Conservation (phyloP, 2,329 filamentous ascomycete genomes). For the Fusarium sp. region DNA sequence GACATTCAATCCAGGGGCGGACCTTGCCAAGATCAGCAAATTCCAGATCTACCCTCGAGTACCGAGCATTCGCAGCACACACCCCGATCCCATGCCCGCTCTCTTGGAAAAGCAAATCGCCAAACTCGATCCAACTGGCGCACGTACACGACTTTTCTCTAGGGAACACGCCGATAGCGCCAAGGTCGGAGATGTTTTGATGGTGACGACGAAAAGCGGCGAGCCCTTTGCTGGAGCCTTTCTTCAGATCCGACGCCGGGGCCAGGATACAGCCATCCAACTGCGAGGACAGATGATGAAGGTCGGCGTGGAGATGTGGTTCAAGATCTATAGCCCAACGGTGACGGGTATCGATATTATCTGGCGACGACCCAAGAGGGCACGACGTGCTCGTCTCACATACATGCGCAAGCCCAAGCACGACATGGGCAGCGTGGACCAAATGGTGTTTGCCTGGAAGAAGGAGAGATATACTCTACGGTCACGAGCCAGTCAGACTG, state of each 20-base stretch:
- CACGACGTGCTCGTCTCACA: conserved; percentile 86
- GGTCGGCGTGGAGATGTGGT: conserved; percentile 96
- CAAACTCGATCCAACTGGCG: conserved; percentile 84
- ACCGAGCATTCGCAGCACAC: conserved; percentile 64
- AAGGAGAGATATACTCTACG: conserved; percentile 57
- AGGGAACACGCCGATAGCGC: conserved; percentile 80
- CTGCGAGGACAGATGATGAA: conserved; percentile 87
- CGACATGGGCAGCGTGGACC: conserved; percentile 87
- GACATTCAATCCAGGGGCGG: conserved; percentile 46
- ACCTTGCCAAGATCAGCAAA: conserved; percentile 50
- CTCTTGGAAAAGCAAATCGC: conserved; percentile 76
- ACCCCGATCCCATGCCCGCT: conserved; percentile 74
- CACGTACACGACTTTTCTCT: conserved; percentile 83
- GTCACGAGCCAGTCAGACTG: conserved; percentile 48
- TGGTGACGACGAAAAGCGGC: conserved; percentile 81
- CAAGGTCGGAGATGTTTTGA: conserved; percentile 88
- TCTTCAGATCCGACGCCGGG: conserved; percentile 86
- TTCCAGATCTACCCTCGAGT: conserved; percentile 68
- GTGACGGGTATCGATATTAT: conserved; percentile 94
- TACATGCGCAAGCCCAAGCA: conserved; percentile 91
- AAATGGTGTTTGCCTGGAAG: conserved; percentile 71
- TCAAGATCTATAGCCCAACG: conserved; percentile 92
- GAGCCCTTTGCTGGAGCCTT: conserved; percentile 93
- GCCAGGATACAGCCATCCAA: conserved; percentile 87
- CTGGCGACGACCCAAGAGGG: conserved; percentile 84